Evolutionary conservation across 176 grass and related monocot species (phyloP).

Genomic region (Triticum monococcum): DNA sequence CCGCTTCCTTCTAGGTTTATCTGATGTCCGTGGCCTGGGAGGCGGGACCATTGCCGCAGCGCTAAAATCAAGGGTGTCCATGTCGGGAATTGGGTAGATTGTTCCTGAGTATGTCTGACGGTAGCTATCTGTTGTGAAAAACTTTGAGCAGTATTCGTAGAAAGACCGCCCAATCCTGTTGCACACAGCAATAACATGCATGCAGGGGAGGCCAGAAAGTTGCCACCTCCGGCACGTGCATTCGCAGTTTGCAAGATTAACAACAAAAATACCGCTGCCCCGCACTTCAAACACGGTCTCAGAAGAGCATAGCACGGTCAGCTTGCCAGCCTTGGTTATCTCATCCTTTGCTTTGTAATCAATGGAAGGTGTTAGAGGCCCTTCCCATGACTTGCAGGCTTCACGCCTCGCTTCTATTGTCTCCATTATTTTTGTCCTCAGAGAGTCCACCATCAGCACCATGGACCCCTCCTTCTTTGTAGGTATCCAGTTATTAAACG

Average conservation of each 20-base stretch:
- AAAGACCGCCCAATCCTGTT: slow-evolving; percentile 63
- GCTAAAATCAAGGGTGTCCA: slow-evolving; percentile 79
- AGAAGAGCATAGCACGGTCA: slow-evolving; percentile 85
- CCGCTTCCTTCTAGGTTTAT: slow-evolving; percentile 81
- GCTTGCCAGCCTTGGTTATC: slow-evolving; percentile 56
- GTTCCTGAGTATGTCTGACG: slow-evolving; percentile 65
- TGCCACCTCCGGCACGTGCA: slow-evolving; percentile 96
- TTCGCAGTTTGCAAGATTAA: slow-evolving; percentile 79
- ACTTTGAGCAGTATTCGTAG: slow-evolving; percentile 83
- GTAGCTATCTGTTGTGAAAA: slow-evolving; percentile 74
- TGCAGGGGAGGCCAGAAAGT: slow-evolving; percentile 79
- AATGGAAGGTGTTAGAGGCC: slow-evolving; percentile 78
- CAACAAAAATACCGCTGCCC: slow-evolving; percentile 73
- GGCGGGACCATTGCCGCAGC: slow-evolving; percentile 62
- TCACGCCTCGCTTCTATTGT: slow-evolving; percentile 71
- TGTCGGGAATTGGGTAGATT: slow-evolving; percentile 78
- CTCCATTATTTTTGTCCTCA: slow-evolving; percentile 79
- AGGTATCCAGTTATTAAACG: slow-evolving; percentile 96
- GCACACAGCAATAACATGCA: slow-evolving; percentile 88
- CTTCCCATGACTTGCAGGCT: slow-evolving; percentile 58
- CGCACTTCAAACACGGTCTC: slow-evolving; percentile 96
- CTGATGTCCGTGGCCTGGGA: slow-evolving; percentile 56
- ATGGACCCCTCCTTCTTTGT: slow-evolving; percentile 82
- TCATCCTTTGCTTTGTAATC: slow-evolving; percentile 81
- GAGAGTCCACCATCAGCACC: slow-evolving; percentile 78